Percentiles rank a stretch among this genome's conserved stretches.
Evolutionary conservation across 495 filamentous ascomycete genomes (phyloP).

Genomic region (Aspergillus diversus): DNA sequence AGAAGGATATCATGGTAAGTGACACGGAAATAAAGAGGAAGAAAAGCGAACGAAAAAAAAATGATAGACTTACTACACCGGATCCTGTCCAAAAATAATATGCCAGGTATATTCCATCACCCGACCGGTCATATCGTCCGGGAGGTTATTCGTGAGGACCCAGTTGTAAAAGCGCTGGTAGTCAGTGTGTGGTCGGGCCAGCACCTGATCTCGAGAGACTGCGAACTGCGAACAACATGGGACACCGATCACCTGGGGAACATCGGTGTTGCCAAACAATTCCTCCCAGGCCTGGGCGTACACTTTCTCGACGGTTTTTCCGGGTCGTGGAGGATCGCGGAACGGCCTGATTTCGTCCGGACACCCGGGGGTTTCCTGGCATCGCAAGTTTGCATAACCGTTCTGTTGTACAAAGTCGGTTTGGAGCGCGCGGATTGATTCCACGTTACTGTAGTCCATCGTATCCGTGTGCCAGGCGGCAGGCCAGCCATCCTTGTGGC

Average conservation of each 20-base stretch:
- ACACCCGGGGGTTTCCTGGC: conserved; percentile 45
- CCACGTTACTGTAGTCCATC: conserved; percentile 48
- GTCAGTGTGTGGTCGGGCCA: conserved; percentile 48
- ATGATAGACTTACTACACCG: conserved; percentile 47
- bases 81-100: conserved; percentile 56
- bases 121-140: conserved; percentile 47
- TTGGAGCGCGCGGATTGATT: conserved; percentile 43
- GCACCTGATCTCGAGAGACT: conserved; percentile 58
- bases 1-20: not conserved
- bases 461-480: conserved; percentile 53
- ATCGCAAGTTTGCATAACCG: conserved; percentile 49
- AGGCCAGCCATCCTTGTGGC: conserved; percentile 44
- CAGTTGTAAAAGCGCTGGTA: conserved; percentile 64
- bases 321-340: conserved; percentile 50
- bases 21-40: conserved; percentile 2
- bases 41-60: not conserved
- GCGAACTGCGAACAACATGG: conserved; percentile 75
- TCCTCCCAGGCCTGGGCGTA: conserved; percentile 48
- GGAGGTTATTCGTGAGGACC: conserved; percentile 55
- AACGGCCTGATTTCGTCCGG: conserved; percentile 46
- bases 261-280: conserved; percentile 44
- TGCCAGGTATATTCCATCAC: conserved; percentile 61
- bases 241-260: conserved; percentile 53
- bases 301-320: conserved; percentile 51
- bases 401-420: conserved; percentile 38